Conservation (phyloP, 768 basidiomycete species). For the Tricholoma terreum region DNA sequence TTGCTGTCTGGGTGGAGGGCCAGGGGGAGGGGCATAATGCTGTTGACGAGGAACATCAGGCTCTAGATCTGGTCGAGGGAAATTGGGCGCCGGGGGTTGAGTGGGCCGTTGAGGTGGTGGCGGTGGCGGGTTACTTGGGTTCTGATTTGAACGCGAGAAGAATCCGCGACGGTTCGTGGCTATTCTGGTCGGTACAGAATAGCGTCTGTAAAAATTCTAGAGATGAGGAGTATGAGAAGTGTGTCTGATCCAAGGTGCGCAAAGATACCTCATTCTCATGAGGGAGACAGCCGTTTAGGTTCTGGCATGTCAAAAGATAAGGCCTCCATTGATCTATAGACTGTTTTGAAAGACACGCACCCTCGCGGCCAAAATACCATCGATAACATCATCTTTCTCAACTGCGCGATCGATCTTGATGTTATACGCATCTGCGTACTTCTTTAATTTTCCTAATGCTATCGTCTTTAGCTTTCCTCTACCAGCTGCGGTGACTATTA, state of each 20-base stretch:
- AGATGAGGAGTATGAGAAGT: not conserved
- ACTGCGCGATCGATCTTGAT: slow-evolving; percentile 60
- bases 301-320: slow-evolving; percentile 32
- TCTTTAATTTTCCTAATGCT: slow-evolving; percentile 60
- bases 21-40: slow-evolving; percentile 19
- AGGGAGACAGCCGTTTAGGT: slow-evolving; percentile 58
- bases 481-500: slow-evolving; percentile 66
- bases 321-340: not conserved
- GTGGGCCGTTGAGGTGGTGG: slow-evolving; percentile 33
- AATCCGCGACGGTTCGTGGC: slow-evolving; percentile 34
- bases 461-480: slow-evolving; percentile 52
- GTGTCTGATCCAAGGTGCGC: not conserved
- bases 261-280: slow-evolving; percentile 52
- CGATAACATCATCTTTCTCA: slow-evolving; percentile 79
- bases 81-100: slow-evolving; percentile 30
- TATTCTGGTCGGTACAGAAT: slow-evolving; percentile 55
- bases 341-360: slow-evolving; percentile 35
- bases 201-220: slow-evolving; percentile 56
- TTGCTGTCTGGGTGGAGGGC: slow-evolving; percentile 13
- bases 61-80: slow-evolving; percentile 64
- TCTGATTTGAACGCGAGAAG: slow-evolving; percentile 45
- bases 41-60: slow-evolving; percentile 36
- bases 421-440: slow-evolving; percentile 67
- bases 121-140: slow-evolving; percentile 20
- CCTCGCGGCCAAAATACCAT: slow-evolving; percentile 51